phyloP scores from a whole-genome alignment of 257 asterid species.

The Osmanthus fragrans region DNA sequence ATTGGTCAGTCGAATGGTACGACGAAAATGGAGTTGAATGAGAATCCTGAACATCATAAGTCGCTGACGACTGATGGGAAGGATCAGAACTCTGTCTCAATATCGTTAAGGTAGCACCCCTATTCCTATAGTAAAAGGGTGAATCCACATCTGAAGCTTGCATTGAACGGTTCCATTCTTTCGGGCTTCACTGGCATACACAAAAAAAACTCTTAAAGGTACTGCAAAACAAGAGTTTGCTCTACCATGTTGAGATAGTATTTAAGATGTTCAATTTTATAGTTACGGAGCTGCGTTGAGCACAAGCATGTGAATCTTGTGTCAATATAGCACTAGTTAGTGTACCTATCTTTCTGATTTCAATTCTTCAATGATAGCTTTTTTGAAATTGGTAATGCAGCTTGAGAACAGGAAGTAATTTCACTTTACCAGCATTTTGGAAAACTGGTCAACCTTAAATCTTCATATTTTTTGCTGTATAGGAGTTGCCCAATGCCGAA shows the following conservation, averaged over 20 bases:
- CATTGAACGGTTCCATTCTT: background rate
- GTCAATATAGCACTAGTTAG: background rate
- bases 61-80: conserved; percentile 27
- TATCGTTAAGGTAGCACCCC: conserved; percentile 19
- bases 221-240: background rate
- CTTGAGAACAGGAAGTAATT: background rate
- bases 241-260: background rate
- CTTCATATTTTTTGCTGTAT: background rate
- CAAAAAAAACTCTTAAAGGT: background rate
- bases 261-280: background rate
- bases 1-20: conserved; percentile 30
- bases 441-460: background rate
- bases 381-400: background rate
- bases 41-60: conserved; percentile 26
- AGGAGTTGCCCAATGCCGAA: background rate
- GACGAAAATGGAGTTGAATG: conserved; percentile 11
- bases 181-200: background rate
- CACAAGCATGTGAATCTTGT: background rate
- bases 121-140: background rate
- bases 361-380: background rate
- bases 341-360: background rate
- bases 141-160: conserved; percentile 10
- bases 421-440: background rate
- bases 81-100: conserved; percentile 16
- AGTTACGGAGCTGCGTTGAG: background rate